Evolutionary conservation across 139 green algal species (phyloP), one percentile per base, ranked within the genome.

Genomic region (Dunaliella primolecta): DNA sequence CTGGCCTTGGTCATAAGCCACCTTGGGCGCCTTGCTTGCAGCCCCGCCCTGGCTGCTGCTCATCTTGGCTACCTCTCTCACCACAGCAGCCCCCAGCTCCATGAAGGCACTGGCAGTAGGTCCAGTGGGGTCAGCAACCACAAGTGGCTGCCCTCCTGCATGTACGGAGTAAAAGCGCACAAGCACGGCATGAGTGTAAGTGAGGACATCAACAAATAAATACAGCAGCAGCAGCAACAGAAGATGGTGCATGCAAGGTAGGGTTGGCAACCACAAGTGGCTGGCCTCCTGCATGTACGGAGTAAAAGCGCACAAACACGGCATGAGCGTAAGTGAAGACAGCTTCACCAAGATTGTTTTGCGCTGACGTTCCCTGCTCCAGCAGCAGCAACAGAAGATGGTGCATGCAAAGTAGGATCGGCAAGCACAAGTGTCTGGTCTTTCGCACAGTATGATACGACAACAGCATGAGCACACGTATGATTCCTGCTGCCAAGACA

Each of bases 51-150:
- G 86, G 92, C 71, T 94, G 38, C 80, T 36, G 36, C 36, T 57
- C 70, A 98, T 88, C 87, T 97, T 98, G 27, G 96, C 93, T 33
- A 98, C 93, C 90, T 99, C 96, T 24, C 93, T 92, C 57, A 99
- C 97, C 33, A 99, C 96, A 3, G 90, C 91, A 2, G 95, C 97
- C 0, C 95, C 96, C 74, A 99, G 87, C 29, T 98, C 94, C 86
- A 94, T 92, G 87, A 98, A 99, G 0, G 81, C 83, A 57, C 87
- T 30, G 21, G 91, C 83, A 0, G 93, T 94, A 34, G 93, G 36
- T 0, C 94, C 88, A 1, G 89, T 86, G 37, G 97, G 97, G 35
- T 98, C 83, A 7, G 86, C 71, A 0, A 99, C 92, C 11, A 99
- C 97, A 46, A 98, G 88, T 0, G 97, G 97, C 80, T 80, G 36